These are phyloP conservation scores for Cicer yamashitae DNA, from an alignment of 306 rosid genomes.

Conservation along the genomic window DNA sequence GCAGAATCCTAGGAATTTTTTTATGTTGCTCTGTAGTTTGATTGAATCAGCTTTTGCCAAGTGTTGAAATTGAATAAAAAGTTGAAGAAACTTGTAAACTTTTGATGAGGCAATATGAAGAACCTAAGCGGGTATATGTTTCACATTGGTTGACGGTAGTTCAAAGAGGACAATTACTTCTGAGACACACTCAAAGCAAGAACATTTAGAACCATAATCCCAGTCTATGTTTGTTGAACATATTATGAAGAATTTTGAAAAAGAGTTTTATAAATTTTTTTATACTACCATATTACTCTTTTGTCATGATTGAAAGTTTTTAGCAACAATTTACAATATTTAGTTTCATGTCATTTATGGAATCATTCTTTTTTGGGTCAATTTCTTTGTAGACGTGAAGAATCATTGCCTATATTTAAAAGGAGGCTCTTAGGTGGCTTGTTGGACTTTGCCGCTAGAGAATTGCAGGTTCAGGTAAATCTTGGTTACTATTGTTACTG, in stretches of 20 bases:
- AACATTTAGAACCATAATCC: not conserved
- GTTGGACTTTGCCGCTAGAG: slow-evolving; percentile 96
- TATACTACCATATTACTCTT: slow-evolving; percentile 13
- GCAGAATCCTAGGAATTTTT: slow-evolving; percentile 2
- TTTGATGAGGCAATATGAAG: slow-evolving; percentile 8
- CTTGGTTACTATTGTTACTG: slow-evolving; percentile 23
- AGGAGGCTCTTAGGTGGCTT: slow-evolving; percentile 90
- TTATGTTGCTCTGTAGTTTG: slow-evolving; percentile 9
- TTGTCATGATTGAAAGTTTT: slow-evolving; percentile 28
- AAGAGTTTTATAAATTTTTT: slow-evolving; percentile 37
- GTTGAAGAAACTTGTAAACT: not conserved
- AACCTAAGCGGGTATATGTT: slow-evolving; percentile 7
- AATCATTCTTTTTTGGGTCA: slow-evolving; percentile 42
- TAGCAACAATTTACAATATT: slow-evolving; percentile 13
- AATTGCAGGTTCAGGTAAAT: slow-evolving; percentile 94
- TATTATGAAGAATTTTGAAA: slow-evolving; percentile 26
- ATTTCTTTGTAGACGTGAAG: slow-evolving; percentile 79
- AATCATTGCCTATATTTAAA: slow-evolving; percentile 86
- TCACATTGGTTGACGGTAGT: slow-evolving; percentile 8
- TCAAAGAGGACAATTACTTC: slow-evolving; percentile 11
- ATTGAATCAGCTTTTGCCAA: slow-evolving; percentile 10
- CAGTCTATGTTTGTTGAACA: slow-evolving; percentile 35
- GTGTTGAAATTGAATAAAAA: slow-evolving; percentile 1
- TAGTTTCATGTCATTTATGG: slow-evolving; percentile 37
- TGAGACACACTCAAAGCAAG: not conserved